Evolutionary conservation across 768 basidiomycete species (phyloP).

Genomic region (Tricholoma flavovirens): DNA sequence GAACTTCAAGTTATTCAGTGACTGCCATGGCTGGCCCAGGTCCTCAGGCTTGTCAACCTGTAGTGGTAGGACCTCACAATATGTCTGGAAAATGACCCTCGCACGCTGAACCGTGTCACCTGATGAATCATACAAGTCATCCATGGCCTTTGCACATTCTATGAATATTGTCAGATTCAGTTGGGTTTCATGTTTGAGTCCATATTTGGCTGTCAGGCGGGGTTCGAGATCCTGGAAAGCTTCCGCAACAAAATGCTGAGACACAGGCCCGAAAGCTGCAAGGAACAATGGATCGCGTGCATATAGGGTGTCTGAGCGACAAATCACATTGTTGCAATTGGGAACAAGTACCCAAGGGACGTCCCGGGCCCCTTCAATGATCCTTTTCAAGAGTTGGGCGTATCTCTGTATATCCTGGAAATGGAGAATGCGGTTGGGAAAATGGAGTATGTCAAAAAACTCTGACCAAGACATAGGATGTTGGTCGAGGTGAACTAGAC

Average conservation of each 20-base stretch:
- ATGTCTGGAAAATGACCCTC: conserved; percentile 26
- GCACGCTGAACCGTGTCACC: conserved; percentile 21
- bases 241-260: conserved; percentile 26
- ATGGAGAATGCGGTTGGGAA: conserved; percentile 5
- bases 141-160: conserved; percentile 28
- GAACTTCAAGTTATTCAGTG: conserved; percentile 31
- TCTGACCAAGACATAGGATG: neutral
- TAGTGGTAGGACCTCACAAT: conserved; percentile 29
- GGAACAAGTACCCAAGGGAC: conserved; percentile 25
- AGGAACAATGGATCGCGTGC: conserved; percentile 30
- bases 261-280: conserved; percentile 28
- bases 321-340: conserved; percentile 21
- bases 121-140: conserved; percentile 9
- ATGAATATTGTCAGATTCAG: conserved; percentile 31
- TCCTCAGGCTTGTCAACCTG: conserved; percentile 11
- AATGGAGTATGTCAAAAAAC: conserved; percentile 3
- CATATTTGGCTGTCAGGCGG: conserved; percentile 18
- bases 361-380: neutral
- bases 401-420: neutral
- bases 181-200: conserved; percentile 24
- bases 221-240: conserved; percentile 25
- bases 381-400: neutral
- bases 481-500: neutral
- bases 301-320: conserved; percentile 25
- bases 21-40: conserved; percentile 20